These are phyloP conservation scores for Lupinus albus DNA, from an alignment of 306 rosid species.

Conservation along the genomic window DNA sequence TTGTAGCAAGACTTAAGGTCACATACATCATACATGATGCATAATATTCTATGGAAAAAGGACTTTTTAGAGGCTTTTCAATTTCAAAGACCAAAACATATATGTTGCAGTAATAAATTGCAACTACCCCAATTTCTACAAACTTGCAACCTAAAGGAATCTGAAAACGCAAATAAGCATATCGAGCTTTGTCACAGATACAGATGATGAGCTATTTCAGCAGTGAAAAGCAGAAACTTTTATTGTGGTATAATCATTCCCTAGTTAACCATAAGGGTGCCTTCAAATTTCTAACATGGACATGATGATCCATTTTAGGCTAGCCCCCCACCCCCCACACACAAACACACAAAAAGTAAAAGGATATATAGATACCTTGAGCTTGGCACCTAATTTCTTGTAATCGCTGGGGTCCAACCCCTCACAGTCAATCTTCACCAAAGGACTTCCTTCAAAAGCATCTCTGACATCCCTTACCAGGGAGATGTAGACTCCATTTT, in stretches of 20 bases:
- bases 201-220: background rate
- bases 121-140: background rate
- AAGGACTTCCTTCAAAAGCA: conserved; percentile 89
- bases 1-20: conserved; percentile 20
- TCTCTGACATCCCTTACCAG: conserved; percentile 78
- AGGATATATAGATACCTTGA: conserved; percentile 59
- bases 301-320: conserved; percentile 18
- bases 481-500: conserved; percentile 80
- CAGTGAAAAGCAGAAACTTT: conserved; percentile 8
- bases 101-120: conserved; percentile 10
- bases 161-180: background rate
- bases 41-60: conserved; percentile 17
- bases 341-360: too few relatives aligned
- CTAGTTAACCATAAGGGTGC: background rate
- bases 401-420: conserved; percentile 94
- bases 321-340: too few relatives aligned
- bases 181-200: background rate
- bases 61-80: conserved; percentile 6
- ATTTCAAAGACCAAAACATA: conserved; percentile 28
- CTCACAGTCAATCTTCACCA: conserved; percentile 82
- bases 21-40: background rate
- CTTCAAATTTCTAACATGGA: conserved; percentile 6
- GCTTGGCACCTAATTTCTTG: conserved; percentile 93
- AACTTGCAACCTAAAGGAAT: conserved; percentile 8
- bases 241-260: conserved; percentile 13